Conservation (phyloP, 176 grass and related monocot genomes). For the Lolium perenne region DNA sequence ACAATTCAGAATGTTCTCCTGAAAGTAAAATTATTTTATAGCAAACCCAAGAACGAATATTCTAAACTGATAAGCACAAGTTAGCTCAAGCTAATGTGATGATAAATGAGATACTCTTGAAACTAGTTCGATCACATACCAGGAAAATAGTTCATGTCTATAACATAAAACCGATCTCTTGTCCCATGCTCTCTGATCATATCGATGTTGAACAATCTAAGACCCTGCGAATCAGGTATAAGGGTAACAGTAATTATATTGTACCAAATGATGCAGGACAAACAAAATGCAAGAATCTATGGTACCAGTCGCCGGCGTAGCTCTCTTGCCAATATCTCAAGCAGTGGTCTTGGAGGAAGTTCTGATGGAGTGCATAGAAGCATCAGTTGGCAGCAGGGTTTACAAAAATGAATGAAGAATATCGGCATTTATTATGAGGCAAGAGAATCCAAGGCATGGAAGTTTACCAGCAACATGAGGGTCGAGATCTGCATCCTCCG, state of each 20-base stretch:
- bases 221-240: conserved; percentile 61
- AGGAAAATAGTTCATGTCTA: conserved; percentile 99
- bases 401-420: background rate
- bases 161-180: conserved; percentile 92
- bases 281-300: conserved; percentile 22
- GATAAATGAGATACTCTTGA: background rate
- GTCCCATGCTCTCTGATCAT: conserved; percentile 91
- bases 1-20: background rate
- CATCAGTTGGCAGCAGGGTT: conserved; percentile 34
- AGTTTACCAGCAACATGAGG: conserved; percentile 79
- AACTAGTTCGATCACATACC: conserved; percentile 53
- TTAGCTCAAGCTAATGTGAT: conserved; percentile 7
- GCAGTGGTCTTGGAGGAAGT: conserved; percentile 84
- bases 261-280: background rate
- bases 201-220: conserved; percentile 95
- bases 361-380: conserved; percentile 51
- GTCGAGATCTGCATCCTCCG: conserved; percentile 91
- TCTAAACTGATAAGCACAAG: background rate
- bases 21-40: background rate
- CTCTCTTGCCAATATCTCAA: conserved; percentile 81
- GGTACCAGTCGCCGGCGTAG: conserved; percentile 73
- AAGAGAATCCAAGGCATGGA: conserved; percentile 16
- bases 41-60: background rate
- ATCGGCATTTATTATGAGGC: background rate
- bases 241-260: background rate